Evolutionary conservation across 1,139 yeast species (phyloP), one percentile per base, ranked within the genome.

Genomic region (Geotrichum histeridarum): DNA sequence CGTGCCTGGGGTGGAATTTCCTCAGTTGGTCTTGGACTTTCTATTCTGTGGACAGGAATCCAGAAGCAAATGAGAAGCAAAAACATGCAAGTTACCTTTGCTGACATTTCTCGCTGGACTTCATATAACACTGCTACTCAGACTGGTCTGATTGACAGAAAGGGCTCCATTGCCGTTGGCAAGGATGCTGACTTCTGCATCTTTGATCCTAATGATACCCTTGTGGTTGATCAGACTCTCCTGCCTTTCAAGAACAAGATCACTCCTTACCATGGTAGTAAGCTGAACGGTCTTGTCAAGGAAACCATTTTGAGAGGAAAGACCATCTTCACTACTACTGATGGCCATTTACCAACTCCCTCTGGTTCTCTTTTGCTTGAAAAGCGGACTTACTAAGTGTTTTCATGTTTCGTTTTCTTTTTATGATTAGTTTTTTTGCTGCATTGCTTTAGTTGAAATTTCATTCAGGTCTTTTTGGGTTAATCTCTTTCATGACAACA

Each of bases 1-100:
- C 80, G 82, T 48, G 96, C 97, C 1, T 91, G 97, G 98, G 98
- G 97, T 48, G 98, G 97, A n/a, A 89, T 91, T 51, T 79, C 95
- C 1, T 86, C 96, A 1, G 94, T 91, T 32, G 98, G 98, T 0
- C 80, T 90, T 51, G 97, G 97, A 0, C 77, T 91, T 54, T 86
- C 95, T 0, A 77, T 90, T 45, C 71, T 91, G 56, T 83, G 79
- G 76, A 86, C 96, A 1, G 90, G 85, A 63, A 90, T 91, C 8
- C 71, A 72, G 54, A 77, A 79, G 62, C 72, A 80, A 55, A 50
- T 51, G 27, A 7, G 18, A 8, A 14, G 36, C 38, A 32, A 15
- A 12, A 45, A 45, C 11, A n/a, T 49, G 17, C 51, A 52, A 42
- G 74, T 84, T 15, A 65, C 80, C 0, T 68, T 88, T 17, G 71